Evolutionary conservation across 2,329 filamentous ascomycete genomes (phyloP), one percentile per base, ranked within the genome.

Genomic region (Leptographium lundbergii): DNA sequence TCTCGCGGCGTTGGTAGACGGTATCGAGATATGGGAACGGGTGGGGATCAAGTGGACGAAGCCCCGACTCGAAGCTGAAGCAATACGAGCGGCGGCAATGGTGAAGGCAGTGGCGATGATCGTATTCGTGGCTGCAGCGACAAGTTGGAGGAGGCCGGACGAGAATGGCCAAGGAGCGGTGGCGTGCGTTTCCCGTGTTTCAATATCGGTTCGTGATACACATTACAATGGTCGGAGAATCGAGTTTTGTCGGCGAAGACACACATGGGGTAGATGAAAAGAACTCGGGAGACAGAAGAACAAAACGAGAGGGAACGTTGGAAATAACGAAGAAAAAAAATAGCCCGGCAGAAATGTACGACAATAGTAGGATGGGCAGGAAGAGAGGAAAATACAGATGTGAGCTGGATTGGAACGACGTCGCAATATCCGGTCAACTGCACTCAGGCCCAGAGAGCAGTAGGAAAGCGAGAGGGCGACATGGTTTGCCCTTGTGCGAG

Each of bases 131-230:
- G 48, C 48, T n/a, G 24, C 25, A 27, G 25, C 48, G 13, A 24
- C 22, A 25, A 17, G 11, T 13, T 50, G 11, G 22, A 22, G 47
- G 22, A 39, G 36, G 36, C 36, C 36, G 36, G 36, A 39, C 36
- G 53, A 55, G n/a, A 55, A 45, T 9, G 4, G 14, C 6, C 53
- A 55, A 39, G 53, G 32, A 39, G 48, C 17, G 53, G 53, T 55
- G 53, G 53, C 53, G 53, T 36, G 53, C 53, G 53, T 36, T 55
- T 55, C 22, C 52, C n/a, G 34, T 55, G 53, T 45, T 55, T 39
- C 53, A 55, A 55, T 55, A 55, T 17, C 34, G 36, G 14, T 36
- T 54, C 19, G 52, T 39, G 52, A 54, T 54, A 54, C 32, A 14
- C 19, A 22, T 32, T 7, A 24, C n/a, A 32, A 25, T 19, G 22